These are phyloP conservation scores for Calonectria leucothoes DNA, from an alignment of 2,329 filamentous ascomycete species.

Conservation along the genomic window DNA sequence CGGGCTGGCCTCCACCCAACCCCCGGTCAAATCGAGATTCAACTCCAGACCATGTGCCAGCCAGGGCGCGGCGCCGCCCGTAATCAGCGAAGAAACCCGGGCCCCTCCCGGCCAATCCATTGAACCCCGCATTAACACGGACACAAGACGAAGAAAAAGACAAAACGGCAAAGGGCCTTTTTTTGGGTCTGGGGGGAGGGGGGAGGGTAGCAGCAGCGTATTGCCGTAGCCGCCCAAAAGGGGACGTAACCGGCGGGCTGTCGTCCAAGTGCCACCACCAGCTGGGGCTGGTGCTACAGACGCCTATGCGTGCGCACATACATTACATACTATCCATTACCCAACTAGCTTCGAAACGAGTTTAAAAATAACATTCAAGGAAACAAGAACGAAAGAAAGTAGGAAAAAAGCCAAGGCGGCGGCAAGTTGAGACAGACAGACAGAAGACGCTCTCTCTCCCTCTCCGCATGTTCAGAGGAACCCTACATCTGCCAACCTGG, in stretches of 20 bases:
- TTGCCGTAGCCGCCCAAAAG: constrained; percentile 27
- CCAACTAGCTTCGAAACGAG: background rate
- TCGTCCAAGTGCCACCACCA: constrained; percentile 8
- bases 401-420: background rate
- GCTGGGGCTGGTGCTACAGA: background rate
- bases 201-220: background rate
- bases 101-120: constrained; percentile 10
- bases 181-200: constrained; percentile 25
- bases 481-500: background rate
- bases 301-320: background rate
- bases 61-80: background rate
- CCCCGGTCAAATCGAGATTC: constrained; percentile 18
- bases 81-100: constrained; percentile 9
- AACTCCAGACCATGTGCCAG: constrained; percentile 6
- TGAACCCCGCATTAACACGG: background rate
- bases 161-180: background rate
- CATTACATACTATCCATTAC: constrained; percentile 3
- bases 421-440: background rate
- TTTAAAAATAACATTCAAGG: constrained; percentile 1
- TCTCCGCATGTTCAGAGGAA: constrained; percentile 8
- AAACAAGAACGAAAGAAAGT: background rate
- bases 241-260: constrained; percentile 32
- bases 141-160: no score
- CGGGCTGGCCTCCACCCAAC: background rate
- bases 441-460: background rate